phyloP scores from a whole-genome alignment of 805 yeast genomes.

The Aciculoconidium aculeatum region DNA sequence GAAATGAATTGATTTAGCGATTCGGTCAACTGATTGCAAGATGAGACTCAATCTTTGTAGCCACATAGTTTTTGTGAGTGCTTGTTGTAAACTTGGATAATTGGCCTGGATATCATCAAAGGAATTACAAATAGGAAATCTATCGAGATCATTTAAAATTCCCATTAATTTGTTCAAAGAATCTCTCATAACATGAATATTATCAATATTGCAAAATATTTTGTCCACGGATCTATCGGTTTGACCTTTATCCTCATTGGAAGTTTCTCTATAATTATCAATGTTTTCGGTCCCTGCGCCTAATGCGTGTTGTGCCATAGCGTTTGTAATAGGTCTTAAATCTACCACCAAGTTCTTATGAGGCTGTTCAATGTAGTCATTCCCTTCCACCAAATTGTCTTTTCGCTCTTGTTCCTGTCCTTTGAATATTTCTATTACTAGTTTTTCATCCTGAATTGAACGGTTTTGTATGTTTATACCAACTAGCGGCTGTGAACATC shows the following conservation, averaged over 20 bases:
- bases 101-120: conserved; percentile 2
- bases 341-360: conserved; percentile 71
- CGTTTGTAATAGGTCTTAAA: conserved; percentile 89
- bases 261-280: conserved; percentile 65
- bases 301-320: conserved; percentile 91
- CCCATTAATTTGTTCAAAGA: conserved; percentile 60
- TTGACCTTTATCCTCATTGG: conserved; percentile 8
- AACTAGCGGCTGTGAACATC: conserved; percentile 91
- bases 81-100: conserved; percentile 37
- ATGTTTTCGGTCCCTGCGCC: conserved; percentile 98
- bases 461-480: conserved; percentile 78
- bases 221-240: conserved; percentile 45
- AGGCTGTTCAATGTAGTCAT: conserved; percentile 25
- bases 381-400: conserved; percentile 12
- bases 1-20: conserved; percentile 75
- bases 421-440: conserved; percentile 67
- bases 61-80: conserved; percentile 72
- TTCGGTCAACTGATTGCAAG: conserved; percentile 67
- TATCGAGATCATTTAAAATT: conserved; percentile 63
- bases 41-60: conserved; percentile 62
- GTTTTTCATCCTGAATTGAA: conserved; percentile 85
- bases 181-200: conserved; percentile 92
- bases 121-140: conserved; percentile 31
- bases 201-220: conserved; percentile 84
- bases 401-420: conserved; percentile 40